Evolutionary conservation across 805 yeast species (phyloP).

Genomic region (Jamesozyma spencerorum): DNA sequence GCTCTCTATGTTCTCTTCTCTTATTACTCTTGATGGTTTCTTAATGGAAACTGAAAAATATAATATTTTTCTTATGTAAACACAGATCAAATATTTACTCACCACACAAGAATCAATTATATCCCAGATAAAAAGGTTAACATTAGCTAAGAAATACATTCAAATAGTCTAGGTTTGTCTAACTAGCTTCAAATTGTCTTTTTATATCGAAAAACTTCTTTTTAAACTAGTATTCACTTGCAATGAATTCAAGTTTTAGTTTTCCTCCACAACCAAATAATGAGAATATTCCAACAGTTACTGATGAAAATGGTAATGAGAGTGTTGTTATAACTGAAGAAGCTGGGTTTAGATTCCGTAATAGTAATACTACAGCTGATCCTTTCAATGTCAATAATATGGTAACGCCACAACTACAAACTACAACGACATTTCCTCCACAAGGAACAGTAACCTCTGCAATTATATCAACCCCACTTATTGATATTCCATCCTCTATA

Average conservation of each 20-base stretch:
- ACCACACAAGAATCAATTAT: too few species aligned
- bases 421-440: not conserved
- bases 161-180: too few species aligned
- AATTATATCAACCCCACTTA: slow-evolving; percentile 8
- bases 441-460: slow-evolving; percentile 2
- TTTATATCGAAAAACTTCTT: too few species aligned
- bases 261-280: slow-evolving; percentile 18
- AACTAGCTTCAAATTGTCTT: too few species aligned
- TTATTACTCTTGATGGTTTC: too few species aligned
- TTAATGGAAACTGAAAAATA: too few species aligned
- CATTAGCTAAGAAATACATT: too few species aligned
- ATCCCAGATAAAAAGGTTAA: too few species aligned
- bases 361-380: not conserved
- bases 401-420: slow-evolving; percentile 2
- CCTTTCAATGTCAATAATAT: not conserved
- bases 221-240: too few species aligned
- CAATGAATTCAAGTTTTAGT: slow-evolving; percentile 25
- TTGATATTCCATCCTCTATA: slow-evolving; percentile 14
- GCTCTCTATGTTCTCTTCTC: too few species aligned
- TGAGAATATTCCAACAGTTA: not conserved
- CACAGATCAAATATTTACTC: too few species aligned
- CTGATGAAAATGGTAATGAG: not conserved
- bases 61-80: too few species aligned
- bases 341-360: slow-evolving; percentile 4
- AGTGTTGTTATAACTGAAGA: not conserved